phyloP scores from a whole-genome alignment of 2,329 filamentous ascomycete genomes.

The Pseudocercospora eumusae region DNA sequence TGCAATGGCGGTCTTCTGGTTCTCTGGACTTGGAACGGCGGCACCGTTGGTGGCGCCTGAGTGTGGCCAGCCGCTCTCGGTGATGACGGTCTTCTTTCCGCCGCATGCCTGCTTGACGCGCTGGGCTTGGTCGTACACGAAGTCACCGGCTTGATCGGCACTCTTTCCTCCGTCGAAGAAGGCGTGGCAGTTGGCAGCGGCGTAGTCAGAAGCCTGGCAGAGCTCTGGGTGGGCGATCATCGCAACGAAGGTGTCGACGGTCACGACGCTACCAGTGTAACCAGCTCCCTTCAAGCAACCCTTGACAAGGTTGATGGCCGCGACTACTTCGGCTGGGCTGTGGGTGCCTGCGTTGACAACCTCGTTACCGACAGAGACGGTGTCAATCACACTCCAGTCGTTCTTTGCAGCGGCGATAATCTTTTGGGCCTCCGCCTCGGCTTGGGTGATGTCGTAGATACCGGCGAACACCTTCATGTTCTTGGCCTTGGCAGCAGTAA shows the following conservation, averaged over 20 bases:
- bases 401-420: constrained; percentile 62
- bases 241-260: constrained; percentile 75
- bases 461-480: constrained; percentile 73
- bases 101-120: constrained; percentile 52
- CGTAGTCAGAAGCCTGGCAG: constrained; percentile 74
- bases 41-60: constrained; percentile 64
- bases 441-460: constrained; percentile 64
- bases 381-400: constrained; percentile 70
- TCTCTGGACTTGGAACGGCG: constrained; percentile 67
- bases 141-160: constrained; percentile 65
- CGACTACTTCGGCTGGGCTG: constrained; percentile 55
- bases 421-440: constrained; percentile 59
- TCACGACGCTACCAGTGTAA: constrained; percentile 72
- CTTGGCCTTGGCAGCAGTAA: constrained; percentile 63
- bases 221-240: constrained; percentile 71
- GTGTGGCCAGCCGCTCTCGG: constrained; percentile 83
- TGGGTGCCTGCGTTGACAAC: constrained; percentile 64
- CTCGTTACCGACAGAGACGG: constrained; percentile 79
- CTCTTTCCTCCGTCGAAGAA: constrained; percentile 72
- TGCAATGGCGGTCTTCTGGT: constrained; percentile 66
- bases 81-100: constrained; percentile 68
- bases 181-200: constrained; percentile 77
- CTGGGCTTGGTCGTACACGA: constrained; percentile 60
- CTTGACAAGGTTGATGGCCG: constrained; percentile 61
- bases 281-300: constrained; percentile 60